phyloP scores from a whole-genome alignment of 2,329 filamentous ascomycete species.

The Elsinoe necatrix region DNA sequence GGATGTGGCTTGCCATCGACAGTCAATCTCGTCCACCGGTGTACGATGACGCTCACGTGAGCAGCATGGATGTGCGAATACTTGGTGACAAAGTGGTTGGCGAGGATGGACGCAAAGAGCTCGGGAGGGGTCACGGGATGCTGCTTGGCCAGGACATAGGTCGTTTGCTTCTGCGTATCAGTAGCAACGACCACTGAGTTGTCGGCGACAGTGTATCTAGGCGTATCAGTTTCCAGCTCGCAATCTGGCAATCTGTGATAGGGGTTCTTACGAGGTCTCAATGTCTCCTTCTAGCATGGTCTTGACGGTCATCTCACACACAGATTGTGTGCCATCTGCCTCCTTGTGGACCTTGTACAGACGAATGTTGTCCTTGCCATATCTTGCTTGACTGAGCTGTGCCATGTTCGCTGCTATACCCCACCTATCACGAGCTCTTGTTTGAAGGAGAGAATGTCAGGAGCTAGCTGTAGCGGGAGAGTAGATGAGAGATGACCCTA shows the following conservation, averaged over 20 bases:
- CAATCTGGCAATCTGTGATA: neutral
- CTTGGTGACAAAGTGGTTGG: constrained; percentile 76
- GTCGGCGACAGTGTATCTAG: constrained; percentile 82
- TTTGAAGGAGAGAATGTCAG: neutral
- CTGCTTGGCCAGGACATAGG: constrained; percentile 87
- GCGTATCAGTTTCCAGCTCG: neutral
- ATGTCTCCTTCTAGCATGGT: constrained; percentile 90
- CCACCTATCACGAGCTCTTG: neutral
- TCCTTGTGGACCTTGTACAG: constrained; percentile 90
- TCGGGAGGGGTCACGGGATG: constrained; percentile 87
- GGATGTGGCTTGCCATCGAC: constrained; percentile 86
- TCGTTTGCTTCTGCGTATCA: constrained; percentile 92
- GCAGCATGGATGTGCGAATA: constrained; percentile 84
- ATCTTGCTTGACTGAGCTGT: constrained; percentile 53
- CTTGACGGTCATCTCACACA: constrained; percentile 92
- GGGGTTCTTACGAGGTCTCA: constrained; percentile 55
- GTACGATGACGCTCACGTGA: constrained; percentile 71
- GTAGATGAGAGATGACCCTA: neutral
- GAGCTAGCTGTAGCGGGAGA: neutral
- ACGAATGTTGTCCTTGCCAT: constrained; percentile 97
- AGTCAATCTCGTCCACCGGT: constrained; percentile 85
- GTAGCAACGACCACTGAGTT: constrained; percentile 94
- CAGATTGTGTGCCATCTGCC: constrained; percentile 65
- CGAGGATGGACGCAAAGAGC: constrained; percentile 77
- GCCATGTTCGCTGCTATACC: constrained; percentile 29